Base-by-base conservation (phyloP, 139 green algal species). In the Axilococcus clingmanii region DNA sequence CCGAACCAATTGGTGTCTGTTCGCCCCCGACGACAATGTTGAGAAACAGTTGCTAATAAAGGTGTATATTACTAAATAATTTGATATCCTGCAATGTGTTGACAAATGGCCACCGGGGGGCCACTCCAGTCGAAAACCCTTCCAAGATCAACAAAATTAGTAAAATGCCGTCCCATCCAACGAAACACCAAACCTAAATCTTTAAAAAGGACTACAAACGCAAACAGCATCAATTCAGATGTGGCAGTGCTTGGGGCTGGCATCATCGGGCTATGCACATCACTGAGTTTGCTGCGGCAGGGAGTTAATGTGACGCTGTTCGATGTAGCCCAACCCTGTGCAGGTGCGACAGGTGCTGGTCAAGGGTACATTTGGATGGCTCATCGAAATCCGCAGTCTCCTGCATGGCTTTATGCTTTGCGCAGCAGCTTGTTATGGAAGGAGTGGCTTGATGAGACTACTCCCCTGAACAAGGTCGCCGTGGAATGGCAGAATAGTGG, bases 351-450 rank as follows among this genome's bases (percentile, higher is more conserved):
- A 5, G 61, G 61, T n/a, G 61, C 65, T 72, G 76, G 78, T 7
- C 80, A 85, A 42, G 76, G 78, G 4, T 89, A 88, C 53, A 65
- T 87, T 1, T 89, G 80, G 80, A 51, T 85, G 65, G 59, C 63
- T 5, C 78, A 88, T 43, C 55, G 78, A 1, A 28, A 65, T 7
- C 59, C 71, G 2, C 24, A 24, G 29, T 67, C 49, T 17, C 31
- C n/a, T 3, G 38, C 42, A n/a, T 89, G 74, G 71, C 29, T 49
- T 3, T 53, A 84, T 34, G 76, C 76, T 2, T 32, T 48, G 0
- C 44, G 51, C 32, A 81, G 71, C 55, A 76, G 71, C 16, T 31
- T 38, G 7, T 41, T 79, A 35, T 88, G 79, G 80, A 30, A 41
- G n/a, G 20, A 59, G 58, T 17, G 12, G 9, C 12, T 45, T 9